These are phyloP conservation scores for Cryptococcus sp. DNA, from an alignment of 1,284 basidiomycete genomes.

Conservation along the genomic window DNA sequence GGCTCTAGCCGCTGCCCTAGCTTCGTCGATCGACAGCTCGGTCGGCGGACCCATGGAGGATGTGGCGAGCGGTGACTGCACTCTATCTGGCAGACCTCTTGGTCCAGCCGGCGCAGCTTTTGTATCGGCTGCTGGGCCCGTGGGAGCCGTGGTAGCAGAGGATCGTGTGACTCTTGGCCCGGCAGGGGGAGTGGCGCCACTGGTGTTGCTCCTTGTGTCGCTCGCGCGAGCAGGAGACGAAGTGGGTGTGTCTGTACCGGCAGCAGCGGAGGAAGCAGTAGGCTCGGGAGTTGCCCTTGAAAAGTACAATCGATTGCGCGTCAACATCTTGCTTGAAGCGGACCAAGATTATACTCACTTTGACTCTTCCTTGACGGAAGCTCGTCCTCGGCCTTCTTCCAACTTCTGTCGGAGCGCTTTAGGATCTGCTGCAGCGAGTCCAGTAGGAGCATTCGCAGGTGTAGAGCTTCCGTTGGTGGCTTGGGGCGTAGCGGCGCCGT, in stretches of 20 bases:
- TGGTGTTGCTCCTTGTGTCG: conserved; percentile 1
- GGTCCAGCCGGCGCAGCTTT: conserved; percentile 4
- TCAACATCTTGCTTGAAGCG: not conserved
- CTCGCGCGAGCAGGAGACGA: conserved; percentile 9
- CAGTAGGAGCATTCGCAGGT: conserved; percentile 4
- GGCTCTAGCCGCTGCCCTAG: conserved; percentile 39
- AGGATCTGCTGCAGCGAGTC: conserved; percentile 19
- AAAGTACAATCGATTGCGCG: not conserved
- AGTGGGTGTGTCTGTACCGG: conserved; percentile 2
- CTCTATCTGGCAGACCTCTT: conserved; percentile 4
- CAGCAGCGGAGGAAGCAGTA: not conserved
- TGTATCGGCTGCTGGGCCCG: conserved; percentile 11
- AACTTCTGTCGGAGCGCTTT: conserved; percentile 34
- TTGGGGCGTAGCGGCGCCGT: conserved; percentile 18
- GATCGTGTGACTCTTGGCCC: conserved; percentile 26
- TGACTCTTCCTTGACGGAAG: conserved; percentile 9
- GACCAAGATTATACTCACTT: conserved; percentile 9
- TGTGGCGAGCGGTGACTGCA: conserved; percentile 3
- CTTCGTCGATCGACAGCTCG: conserved; percentile 36
- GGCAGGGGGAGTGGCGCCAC: conserved; percentile 16
- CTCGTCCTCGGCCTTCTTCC: conserved; percentile 21
- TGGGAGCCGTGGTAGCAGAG: conserved; percentile 5
- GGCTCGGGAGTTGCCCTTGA: conserved; percentile 14
- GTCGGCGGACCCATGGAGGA: conserved; percentile 36
- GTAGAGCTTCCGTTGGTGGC: conserved; percentile 1